A percentile compares a stretch with the other conserved stretches of the same genome.
Evolutionary conservation across 768 basidiomycete species (phyloP).

Genomic region (Phaffia australis): DNA sequence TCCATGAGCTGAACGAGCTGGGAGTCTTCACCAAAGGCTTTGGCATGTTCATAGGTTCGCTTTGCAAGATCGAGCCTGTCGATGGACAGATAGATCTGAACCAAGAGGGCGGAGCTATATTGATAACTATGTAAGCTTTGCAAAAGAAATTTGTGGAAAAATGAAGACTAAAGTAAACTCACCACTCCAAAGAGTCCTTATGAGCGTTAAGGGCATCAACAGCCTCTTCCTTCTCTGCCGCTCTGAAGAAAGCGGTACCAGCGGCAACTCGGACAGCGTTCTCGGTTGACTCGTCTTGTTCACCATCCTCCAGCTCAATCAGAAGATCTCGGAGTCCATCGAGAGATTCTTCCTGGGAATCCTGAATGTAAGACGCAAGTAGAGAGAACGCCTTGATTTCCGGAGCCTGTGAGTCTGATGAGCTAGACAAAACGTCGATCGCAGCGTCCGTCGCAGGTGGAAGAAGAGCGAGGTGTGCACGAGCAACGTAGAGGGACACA

Average conservation of each 20-base stretch:
- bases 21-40: constrained; percentile 79
- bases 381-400: constrained; percentile 48
- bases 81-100: constrained; percentile 83
- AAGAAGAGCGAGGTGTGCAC: constrained; percentile 61
- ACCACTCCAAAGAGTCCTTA: constrained; percentile 78
- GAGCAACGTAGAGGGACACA: constrained; percentile 54
- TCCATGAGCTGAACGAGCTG: constrained; percentile 81
- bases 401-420: background rate
- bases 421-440: constrained; percentile 43
- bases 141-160: constrained; percentile 9
- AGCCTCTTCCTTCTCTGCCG: constrained; percentile 82
- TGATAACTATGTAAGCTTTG: constrained; percentile 4
- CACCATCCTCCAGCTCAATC: constrained; percentile 66
- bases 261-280: constrained; percentile 65
- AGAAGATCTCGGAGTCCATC: constrained; percentile 76
- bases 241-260: constrained; percentile 72
- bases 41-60: constrained; percentile 70
- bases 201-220: constrained; percentile 69
- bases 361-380: constrained; percentile 55
- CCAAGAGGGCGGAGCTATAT: constrained; percentile 62
- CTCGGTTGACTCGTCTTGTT: constrained; percentile 53
- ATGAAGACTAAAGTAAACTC: constrained; percentile 36
- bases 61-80: constrained; percentile 76
- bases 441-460: constrained; percentile 50
- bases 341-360: constrained; percentile 44